A percentile compares a stretch with the other conserved stretches of the same genome.
Evolutionary conservation across 2,329 filamentous ascomycete genomes (phyloP).

Genomic region (Scopulariopsis brevicaulis): DNA sequence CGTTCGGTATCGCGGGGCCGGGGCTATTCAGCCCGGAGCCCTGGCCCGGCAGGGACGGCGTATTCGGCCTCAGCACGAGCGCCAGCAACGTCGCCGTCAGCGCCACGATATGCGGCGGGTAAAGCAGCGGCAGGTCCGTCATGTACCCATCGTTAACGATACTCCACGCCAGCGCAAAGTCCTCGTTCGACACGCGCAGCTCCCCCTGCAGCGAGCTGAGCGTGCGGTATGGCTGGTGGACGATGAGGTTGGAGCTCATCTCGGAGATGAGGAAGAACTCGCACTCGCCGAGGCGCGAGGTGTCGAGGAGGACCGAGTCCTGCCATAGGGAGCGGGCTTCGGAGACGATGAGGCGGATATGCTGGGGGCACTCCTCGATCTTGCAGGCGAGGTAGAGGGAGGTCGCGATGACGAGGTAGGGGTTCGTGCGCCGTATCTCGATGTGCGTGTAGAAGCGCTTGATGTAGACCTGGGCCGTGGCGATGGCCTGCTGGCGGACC

Average conservation of each 20-base stretch:
- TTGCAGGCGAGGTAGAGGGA: conserved; percentile 93
- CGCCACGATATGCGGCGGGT: conserved; percentile 80
- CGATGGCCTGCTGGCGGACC: conserved; percentile 82
- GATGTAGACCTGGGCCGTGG: conserved; percentile 89
- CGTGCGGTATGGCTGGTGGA: conserved; percentile 84
- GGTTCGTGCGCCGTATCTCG: conserved; percentile 85
- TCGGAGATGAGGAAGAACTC: conserved; percentile 89
- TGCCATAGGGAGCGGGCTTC: conserved; percentile 83
- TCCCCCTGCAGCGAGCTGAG: conserved; percentile 59
- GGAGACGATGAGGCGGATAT: conserved; percentile 80
- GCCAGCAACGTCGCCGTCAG: conserved; percentile 76
- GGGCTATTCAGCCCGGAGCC: not conserved
- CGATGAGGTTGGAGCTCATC: conserved; percentile 78
- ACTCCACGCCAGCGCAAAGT: conserved; percentile 64
- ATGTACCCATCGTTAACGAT: conserved; percentile 90
- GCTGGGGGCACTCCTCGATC: conserved; percentile 94
- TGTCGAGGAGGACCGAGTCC: conserved; percentile 64
- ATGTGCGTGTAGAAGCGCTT: conserved; percentile 88
- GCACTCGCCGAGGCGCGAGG: conserved; percentile 80
- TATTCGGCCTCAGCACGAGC: conserved; percentile 62
- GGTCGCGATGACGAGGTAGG: conserved; percentile 86
- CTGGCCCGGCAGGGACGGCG: conserved; percentile 8
- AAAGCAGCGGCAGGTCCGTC: conserved; percentile 78
- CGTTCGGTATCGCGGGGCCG: conserved; percentile 9
- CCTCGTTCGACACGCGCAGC: conserved; percentile 64